Conservation (phyloP, 2,329 filamentous ascomycete genomes). For the Dactylonectria estremocensis region DNA sequence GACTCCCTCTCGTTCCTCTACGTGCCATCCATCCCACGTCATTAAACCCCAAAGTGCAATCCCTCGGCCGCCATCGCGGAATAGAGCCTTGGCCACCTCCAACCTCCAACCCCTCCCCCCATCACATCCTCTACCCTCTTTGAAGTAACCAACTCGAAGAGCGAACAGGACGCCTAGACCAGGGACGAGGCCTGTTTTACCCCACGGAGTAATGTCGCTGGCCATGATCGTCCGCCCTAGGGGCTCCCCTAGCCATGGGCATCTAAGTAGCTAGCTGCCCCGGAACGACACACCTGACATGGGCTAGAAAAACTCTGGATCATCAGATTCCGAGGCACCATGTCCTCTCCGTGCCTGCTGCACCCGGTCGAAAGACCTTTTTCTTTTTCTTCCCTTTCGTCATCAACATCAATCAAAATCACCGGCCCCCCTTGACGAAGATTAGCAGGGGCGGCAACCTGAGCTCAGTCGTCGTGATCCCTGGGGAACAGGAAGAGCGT, state of each 20-base stretch:
- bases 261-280: conserved; percentile 14
- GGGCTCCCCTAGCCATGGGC: conserved; percentile 3
- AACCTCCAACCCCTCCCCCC: neutral
- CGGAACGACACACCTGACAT: conserved; percentile 1
- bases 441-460: conserved; percentile 20
- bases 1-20: neutral
- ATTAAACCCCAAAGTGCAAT: neutral
- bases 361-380: conserved; percentile 2
- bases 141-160: neutral
- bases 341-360: conserved; percentile 5
- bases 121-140: too few species aligned
- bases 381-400: conserved; percentile 2
- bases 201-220: conserved; percentile 28
- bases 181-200: conserved; percentile 21
- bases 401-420: conserved; percentile 7
- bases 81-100: neutral
- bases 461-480: conserved; percentile 16
- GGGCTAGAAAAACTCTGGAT: conserved; percentile 4
- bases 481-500: neutral
- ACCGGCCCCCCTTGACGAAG: neutral
- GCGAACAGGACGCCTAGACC: neutral
- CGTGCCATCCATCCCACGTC: neutral
- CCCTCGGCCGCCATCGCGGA: neutral
- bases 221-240: conserved; percentile 23
- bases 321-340: conserved; percentile 14